Conservation (phyloP, 169 alveolate species). For the Cryptosporidium felis region DNA sequence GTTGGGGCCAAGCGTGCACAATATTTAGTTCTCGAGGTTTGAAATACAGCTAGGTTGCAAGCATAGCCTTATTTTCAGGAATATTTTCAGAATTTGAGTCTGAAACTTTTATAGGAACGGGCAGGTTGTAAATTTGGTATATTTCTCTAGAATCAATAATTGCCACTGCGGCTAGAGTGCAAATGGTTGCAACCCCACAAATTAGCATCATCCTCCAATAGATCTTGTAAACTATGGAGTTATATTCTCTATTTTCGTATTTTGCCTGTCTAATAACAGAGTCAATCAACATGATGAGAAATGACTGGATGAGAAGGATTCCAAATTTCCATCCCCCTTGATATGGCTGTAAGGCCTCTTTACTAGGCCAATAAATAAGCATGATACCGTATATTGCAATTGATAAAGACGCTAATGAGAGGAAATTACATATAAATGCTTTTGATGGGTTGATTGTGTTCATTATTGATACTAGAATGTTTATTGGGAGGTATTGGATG, state of each 20-base stretch:
- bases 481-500: slow-evolving; percentile 35
- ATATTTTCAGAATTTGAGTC: background rate
- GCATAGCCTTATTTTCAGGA: slow-evolving; percentile 46
- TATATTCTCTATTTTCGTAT: slow-evolving; percentile 52
- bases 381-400: slow-evolving; percentile 41
- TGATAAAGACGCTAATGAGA: background rate
- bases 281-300: slow-evolving; percentile 16
- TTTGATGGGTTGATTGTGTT: slow-evolving; percentile 28
- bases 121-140: slow-evolving; percentile 44
- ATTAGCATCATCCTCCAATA: slow-evolving; percentile 63
- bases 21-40: too few species aligned
- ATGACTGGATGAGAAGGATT: slow-evolving; percentile 1
- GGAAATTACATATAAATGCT: slow-evolving; percentile 1
- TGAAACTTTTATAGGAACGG: slow-evolving; percentile 27
- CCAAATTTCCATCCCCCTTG: slow-evolving; percentile 71
- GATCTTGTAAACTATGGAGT: slow-evolving; percentile 37
- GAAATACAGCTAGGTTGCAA: slow-evolving; percentile 23
- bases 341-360: slow-evolving; percentile 63
- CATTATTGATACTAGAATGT: background rate
- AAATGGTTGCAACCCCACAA: slow-evolving; percentile 57
- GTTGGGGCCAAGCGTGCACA: too few species aligned
- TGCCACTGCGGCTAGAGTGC: slow-evolving; percentile 68
- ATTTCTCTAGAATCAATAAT: slow-evolving; percentile 64
- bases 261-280: slow-evolving; percentile 20
- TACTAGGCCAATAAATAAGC: slow-evolving; percentile 70